These are phyloP conservation scores for Alternaria longipes DNA, from an alignment of 2,329 filamentous ascomycete genomes.

Conservation along the genomic window DNA sequence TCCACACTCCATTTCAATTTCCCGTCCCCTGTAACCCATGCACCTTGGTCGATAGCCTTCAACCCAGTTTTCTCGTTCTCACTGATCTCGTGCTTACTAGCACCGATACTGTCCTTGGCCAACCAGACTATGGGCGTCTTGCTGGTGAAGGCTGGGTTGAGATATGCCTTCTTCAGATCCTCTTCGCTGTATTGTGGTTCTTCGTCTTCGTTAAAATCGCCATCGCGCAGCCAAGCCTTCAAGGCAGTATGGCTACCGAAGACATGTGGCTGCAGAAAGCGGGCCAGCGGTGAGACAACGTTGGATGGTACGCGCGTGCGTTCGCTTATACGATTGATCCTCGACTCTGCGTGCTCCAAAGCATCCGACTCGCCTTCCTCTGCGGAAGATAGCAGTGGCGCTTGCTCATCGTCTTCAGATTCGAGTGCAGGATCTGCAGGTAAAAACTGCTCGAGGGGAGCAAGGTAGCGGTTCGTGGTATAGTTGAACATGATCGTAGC, in stretches of 20 bases:
- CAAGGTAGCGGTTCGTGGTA: slow-evolving; percentile 46
- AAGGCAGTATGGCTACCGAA: slow-evolving; percentile 48
- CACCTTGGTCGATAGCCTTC: slow-evolving; percentile 43
- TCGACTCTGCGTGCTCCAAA: slow-evolving; percentile 27
- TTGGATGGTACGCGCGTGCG: slow-evolving; percentile 34
- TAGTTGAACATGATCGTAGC: slow-evolving; percentile 45
- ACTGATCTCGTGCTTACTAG: slow-evolving; percentile 42
- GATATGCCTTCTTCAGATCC: slow-evolving; percentile 46
- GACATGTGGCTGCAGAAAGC: slow-evolving; percentile 49
- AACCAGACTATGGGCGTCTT: slow-evolving; percentile 48
- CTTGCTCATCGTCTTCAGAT: slow-evolving; percentile 38
- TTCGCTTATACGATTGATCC: slow-evolving; percentile 40
- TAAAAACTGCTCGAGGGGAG: slow-evolving; percentile 47
- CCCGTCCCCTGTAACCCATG: slow-evolving; percentile 46
- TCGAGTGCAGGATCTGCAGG: slow-evolving; percentile 43
- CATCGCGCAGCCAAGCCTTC: slow-evolving; percentile 45
- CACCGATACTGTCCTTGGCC: slow-evolving; percentile 44
- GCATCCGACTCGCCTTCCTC: slow-evolving; percentile 43
- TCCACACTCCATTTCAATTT: slow-evolving; percentile 43
- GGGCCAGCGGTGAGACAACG: slow-evolving; percentile 41
- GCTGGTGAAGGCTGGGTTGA: slow-evolving; percentile 48
- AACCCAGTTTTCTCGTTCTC: slow-evolving; percentile 43
- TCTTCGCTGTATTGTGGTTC: slow-evolving; percentile 47
- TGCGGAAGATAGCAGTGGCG: slow-evolving; percentile 41
- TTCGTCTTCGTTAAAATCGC: slow-evolving; percentile 43